Conservation (phyloP, 768 basidiomycete species). For the Leccinum pellstonianum region DNA sequence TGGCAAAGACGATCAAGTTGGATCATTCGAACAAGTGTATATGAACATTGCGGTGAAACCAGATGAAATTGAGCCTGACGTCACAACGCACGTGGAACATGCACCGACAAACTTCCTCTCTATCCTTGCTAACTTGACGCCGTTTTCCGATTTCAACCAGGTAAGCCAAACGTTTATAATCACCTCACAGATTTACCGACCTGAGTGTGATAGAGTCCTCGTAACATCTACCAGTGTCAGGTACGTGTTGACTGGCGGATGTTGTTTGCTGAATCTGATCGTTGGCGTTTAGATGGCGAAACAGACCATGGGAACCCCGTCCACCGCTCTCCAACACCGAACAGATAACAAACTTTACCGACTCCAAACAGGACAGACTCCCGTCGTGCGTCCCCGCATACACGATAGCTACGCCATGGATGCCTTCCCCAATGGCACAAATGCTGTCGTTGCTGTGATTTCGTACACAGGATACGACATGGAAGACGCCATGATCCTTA, state of each 20-base stretch:
- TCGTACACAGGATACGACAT: slow-evolving; percentile 99
- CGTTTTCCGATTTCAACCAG: slow-evolving; percentile 99
- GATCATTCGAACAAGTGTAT: slow-evolving; percentile 98
- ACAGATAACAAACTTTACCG: slow-evolving; percentile 99
- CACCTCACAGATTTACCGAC: neutral
- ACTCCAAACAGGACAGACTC: slow-evolving; percentile 92
- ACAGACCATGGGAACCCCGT: slow-evolving; percentile 99
- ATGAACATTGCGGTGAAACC: slow-evolving; percentile 95
- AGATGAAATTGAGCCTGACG: slow-evolving; percentile 72
- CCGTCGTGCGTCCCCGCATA: slow-evolving; percentile 86
- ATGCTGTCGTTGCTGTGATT: slow-evolving; percentile 98
- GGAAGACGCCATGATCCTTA: slow-evolving; percentile 99
- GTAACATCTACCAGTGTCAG: slow-evolving; percentile 94
- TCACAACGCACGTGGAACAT: slow-evolving; percentile 91
- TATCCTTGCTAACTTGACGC: slow-evolving; percentile 95
- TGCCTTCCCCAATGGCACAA: slow-evolving; percentile 96
- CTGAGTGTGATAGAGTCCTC: slow-evolving; percentile 57
- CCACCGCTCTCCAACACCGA: slow-evolving; percentile 85
- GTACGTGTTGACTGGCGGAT: slow-evolving; percentile 36
- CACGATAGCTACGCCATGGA: slow-evolving; percentile 98
- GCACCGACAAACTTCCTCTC: slow-evolving; percentile 94
- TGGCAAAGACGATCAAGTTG: slow-evolving; percentile 84
- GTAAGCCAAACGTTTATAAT: slow-evolving; percentile 40
- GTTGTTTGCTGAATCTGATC: slow-evolving; percentile 6
- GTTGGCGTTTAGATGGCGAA: slow-evolving; percentile 85